Conservation (phyloP, 179 eudicot species). For the Silene noctiflora region DNA sequence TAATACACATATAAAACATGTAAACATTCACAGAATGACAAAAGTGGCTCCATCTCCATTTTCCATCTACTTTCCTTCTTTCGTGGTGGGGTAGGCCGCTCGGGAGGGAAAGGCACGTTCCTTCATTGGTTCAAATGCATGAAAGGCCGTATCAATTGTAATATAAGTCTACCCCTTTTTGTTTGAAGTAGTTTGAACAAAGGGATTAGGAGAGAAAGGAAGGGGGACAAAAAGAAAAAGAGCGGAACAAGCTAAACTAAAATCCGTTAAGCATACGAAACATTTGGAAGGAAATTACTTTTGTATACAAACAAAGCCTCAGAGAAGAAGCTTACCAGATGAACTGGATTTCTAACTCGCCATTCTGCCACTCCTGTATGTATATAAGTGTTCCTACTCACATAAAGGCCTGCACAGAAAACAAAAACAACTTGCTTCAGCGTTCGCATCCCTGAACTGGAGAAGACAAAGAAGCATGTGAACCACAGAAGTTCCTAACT, state of each 20-base stretch:
- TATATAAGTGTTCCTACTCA: conserved; percentile 89
- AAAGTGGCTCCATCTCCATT: background rate
- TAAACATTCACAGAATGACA: background rate
- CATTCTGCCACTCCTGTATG: conserved; percentile 91
- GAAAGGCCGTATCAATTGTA: background rate
- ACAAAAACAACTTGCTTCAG: background rate
- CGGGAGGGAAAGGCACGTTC: background rate
- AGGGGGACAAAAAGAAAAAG: background rate
- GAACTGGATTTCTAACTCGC: conserved; percentile 84
- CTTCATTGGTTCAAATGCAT: background rate
- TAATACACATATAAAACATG: background rate
- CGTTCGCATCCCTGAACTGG: conserved; percentile 3
- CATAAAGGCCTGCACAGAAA: conserved; percentile 63
- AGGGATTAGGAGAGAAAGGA: background rate
- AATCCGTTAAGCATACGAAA: background rate
- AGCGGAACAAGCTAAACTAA: background rate
- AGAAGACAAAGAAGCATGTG: background rate
- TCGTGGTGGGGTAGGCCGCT: background rate
- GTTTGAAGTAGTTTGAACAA: background rate
- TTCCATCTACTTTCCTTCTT: too few species aligned
- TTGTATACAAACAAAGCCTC: background rate
- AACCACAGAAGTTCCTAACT: background rate
- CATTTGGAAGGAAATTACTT: background rate
- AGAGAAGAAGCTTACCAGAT: conserved; percentile 53
- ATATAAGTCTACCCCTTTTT: conserved; percentile 1